These are phyloP conservation scores for Mycena sp. DNA, from an alignment of 1,284 basidiomycete genomes.

Conservation along the genomic window DNA sequence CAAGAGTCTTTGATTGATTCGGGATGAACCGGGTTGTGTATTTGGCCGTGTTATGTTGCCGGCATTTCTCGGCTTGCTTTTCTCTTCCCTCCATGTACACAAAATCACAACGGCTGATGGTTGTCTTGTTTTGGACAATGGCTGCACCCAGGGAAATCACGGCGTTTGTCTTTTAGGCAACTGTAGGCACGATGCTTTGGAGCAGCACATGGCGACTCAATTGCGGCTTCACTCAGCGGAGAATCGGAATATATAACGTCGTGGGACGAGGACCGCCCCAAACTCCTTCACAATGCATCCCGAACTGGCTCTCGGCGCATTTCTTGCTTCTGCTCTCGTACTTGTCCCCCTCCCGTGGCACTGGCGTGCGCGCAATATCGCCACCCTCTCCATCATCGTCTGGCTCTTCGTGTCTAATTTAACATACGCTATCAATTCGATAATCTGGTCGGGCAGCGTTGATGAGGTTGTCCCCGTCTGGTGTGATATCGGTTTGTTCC, in stretches of 20 bases:
- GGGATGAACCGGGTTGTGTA: no score
- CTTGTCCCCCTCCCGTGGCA: constrained; percentile 44
- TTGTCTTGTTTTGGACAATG: no score
- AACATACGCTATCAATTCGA: constrained; percentile 62
- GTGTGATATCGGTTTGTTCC: constrained; percentile 74
- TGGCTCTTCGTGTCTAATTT: constrained; percentile 67
- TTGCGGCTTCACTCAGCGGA: no score
- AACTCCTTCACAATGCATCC: constrained; percentile 6
- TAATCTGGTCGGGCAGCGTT: constrained; percentile 56
- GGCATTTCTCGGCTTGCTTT: no score
- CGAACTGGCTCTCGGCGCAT: constrained; percentile 35
- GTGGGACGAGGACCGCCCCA: neutral
- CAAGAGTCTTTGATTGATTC: no score
- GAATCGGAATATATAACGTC: neutral
- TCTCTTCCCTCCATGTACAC: no score
- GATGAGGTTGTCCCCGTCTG: constrained; percentile 58
- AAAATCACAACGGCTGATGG: no score
- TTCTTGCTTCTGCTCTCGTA: neutral
- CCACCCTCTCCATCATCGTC: constrained; percentile 61
- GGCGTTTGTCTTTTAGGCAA: no score
- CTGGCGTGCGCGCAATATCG: constrained; percentile 61
- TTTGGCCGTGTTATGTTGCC: no score
- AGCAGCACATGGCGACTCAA: no score
- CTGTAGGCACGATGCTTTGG: no score
- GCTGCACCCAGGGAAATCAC: no score